These are phyloP conservation scores for Salisapilia sapeloensis DNA, from an alignment of 352 stramenopile species.

Conservation along the genomic window DNA sequence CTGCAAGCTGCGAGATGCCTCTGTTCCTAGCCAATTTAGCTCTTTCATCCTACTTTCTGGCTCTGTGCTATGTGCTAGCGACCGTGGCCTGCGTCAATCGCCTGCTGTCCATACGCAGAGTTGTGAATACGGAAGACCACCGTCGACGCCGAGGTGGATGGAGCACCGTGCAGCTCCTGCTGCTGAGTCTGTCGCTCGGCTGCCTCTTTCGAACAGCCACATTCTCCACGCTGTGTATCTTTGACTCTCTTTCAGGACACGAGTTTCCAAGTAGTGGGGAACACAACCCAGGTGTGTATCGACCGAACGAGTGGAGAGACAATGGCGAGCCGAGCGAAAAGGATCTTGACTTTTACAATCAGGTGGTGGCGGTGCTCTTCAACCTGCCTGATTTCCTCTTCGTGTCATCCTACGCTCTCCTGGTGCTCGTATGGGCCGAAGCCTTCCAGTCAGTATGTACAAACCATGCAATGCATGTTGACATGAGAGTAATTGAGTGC, in stretches of 20 bases:
- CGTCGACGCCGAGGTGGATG: no score
- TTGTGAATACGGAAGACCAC: slow-evolving; percentile 45
- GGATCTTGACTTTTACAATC: slow-evolving; percentile 83
- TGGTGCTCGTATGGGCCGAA: slow-evolving; percentile 85
- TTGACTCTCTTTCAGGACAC: slow-evolving; percentile 60
- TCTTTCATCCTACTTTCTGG: slow-evolving; percentile 80
- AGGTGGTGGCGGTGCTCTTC: slow-evolving; percentile 82
- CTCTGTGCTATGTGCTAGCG: slow-evolving; percentile 71
- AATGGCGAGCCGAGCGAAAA: slow-evolving; percentile 13
- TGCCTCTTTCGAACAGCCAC: slow-evolving; percentile 76
- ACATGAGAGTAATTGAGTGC: background rate
- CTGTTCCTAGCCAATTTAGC: slow-evolving; percentile 79
- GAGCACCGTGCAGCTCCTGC: slow-evolving; percentile 71
- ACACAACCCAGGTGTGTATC: slow-evolving; percentile 24
- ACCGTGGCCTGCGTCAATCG: slow-evolving; percentile 69
- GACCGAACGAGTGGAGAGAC: slow-evolving; percentile 5
- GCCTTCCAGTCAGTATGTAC: slow-evolving; percentile 67
- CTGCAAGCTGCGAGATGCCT: no score
- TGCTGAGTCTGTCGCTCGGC: slow-evolving; percentile 63
- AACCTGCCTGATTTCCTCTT: slow-evolving; percentile 87
- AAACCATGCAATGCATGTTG: background rate
- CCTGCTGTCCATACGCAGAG: slow-evolving; percentile 46
- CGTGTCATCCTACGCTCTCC: slow-evolving; percentile 79
- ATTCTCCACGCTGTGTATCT: slow-evolving; percentile 78
- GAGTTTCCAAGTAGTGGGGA: no score